Base-by-base conservation (phyloP, 2,329 filamentous ascomycete genomes). In the Alternaria atra region DNA sequence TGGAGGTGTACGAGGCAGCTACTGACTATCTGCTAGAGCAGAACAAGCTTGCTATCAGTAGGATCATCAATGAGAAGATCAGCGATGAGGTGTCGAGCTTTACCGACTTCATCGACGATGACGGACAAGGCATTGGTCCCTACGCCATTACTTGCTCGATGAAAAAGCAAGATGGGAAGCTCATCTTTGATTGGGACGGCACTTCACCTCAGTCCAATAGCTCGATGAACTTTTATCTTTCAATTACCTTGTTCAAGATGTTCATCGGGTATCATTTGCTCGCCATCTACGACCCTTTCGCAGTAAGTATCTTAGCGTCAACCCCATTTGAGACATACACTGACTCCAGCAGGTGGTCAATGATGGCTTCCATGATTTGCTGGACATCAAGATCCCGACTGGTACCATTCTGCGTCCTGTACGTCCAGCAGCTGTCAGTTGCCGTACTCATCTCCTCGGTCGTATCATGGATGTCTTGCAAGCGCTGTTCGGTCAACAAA, bases 161-260 rank as follows among this genome's bases (percentile, higher is more conserved):
- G 82, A 76, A 77, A 40, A 84, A 81, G 54, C 72, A 78, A 12
- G 77, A 76, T 9, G 75, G 80, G 23, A 80, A 81, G 15, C 73
- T 84, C 1, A 69, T 76, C 1, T 84, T 84, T 63, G 83, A 84
- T 70, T 84, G 83, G 80, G 77, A 77, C 42, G 83, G 83, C 9
- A 84, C 82, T 2, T 80, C 79, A 1, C 82, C 82, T 0, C 83
- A 84, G 62, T 82, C 80, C 9, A 76, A 80, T 56, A 78, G 77
- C 2, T 78, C 79, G 12, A 82, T 84, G 73, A 84, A 85, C 65
- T 84, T 81, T 55, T 84, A 82, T 61, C 76, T 84, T 2, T 83
- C 79, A 0, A 77, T 80, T 17, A 83, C 80, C 20, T 81, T 83
- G 81, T 84, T 85, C 74, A 83, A 82, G 55, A 84, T 85, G 80